Conservation (phyloP, 2,329 filamentous ascomycete genomes). For the Neofusicoccum laricinum region DNA sequence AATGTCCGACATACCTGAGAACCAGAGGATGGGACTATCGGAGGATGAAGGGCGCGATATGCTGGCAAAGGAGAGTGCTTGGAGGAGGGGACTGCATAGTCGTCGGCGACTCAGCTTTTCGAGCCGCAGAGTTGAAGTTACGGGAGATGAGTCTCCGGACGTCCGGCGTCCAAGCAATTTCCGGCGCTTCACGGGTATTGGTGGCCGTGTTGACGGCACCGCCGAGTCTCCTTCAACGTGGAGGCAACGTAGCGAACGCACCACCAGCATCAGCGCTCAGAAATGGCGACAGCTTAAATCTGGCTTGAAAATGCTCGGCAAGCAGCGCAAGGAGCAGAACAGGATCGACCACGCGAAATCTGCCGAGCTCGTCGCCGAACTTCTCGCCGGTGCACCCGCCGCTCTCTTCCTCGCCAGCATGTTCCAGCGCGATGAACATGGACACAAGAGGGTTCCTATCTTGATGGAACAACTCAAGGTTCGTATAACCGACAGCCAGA, state of each 20-base stretch:
- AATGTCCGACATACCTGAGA: conserved; percentile 47
- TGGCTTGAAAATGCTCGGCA: conserved; percentile 72
- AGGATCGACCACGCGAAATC: conserved; percentile 93
- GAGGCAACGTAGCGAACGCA: conserved; percentile 45
- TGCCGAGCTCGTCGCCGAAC: conserved; percentile 90
- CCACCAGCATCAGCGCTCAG: conserved; percentile 57
- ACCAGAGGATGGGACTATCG: conserved; percentile 46
- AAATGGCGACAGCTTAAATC: conserved; percentile 94
- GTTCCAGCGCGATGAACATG: conserved; percentile 95
- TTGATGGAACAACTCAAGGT: conserved; percentile 93
- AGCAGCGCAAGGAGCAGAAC: conserved; percentile 77
- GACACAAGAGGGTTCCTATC: conserved; percentile 91
- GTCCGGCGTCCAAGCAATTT: conserved; percentile 43
- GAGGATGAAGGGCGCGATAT: conserved; percentile 51
- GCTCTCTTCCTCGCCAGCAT: conserved; percentile 94
- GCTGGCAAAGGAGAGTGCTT: conserved; percentile 44
- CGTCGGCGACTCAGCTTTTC: conserved; percentile 16
- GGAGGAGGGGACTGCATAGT: conserved; percentile 44
- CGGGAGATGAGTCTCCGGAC: conserved; percentile 29
- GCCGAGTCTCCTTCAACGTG: conserved; percentile 42
- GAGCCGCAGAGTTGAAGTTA: conserved; percentile 34
- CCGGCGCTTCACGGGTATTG: conserved; percentile 44
- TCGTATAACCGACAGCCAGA: conserved; percentile 74
- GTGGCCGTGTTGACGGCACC: conserved; percentile 31
- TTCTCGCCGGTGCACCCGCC: conserved; percentile 87